Conservation (phyloP, 768 basidiomycete genomes). For the Collybia nuda region DNA sequence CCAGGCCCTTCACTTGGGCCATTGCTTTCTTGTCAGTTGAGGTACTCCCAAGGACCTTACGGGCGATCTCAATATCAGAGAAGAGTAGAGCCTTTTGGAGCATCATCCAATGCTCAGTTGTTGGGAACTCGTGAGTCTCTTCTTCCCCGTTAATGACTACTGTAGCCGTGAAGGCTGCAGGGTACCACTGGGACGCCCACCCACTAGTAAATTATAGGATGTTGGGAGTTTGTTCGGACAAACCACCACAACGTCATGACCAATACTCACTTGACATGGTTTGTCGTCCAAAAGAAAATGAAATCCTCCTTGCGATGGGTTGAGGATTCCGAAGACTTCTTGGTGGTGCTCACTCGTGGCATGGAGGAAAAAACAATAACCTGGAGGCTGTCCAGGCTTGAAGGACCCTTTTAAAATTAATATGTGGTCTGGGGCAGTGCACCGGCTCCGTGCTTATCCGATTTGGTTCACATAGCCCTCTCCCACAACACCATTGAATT, state of each 20-base stretch:
- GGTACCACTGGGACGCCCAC: constrained; percentile 52
- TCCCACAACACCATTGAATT: too few relatives aligned
- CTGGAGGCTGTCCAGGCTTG: too few relatives aligned
- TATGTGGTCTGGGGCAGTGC: too few relatives aligned
- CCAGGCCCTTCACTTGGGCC: constrained; percentile 49
- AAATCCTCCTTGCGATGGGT: constrained; percentile 2
- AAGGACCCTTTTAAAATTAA: too few relatives aligned
- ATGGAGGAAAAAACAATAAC: not conserved
- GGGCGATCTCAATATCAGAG: constrained; percentile 40
- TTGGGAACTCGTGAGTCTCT: constrained; percentile 36
- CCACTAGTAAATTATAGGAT: constrained; percentile 26
- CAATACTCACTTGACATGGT: constrained; percentile 9
- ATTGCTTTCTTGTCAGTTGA: constrained; percentile 31
- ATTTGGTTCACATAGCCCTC: too few relatives aligned
- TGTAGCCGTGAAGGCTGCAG: constrained; percentile 41
- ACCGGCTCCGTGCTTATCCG: too few relatives aligned
- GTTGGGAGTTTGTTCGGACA: not conserved
- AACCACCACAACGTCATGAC: not conserved
- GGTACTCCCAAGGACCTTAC: constrained; percentile 37
- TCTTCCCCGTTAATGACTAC: constrained; percentile 27
- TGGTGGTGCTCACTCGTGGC: not conserved
- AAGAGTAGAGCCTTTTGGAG: constrained; percentile 57
- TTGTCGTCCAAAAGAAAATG: constrained; percentile 12
- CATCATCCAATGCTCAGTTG: constrained; percentile 73
- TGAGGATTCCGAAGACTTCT: not conserved